Conservation (phyloP, 2,329 filamentous ascomycete species). For the Fusarium hainanense region DNA sequence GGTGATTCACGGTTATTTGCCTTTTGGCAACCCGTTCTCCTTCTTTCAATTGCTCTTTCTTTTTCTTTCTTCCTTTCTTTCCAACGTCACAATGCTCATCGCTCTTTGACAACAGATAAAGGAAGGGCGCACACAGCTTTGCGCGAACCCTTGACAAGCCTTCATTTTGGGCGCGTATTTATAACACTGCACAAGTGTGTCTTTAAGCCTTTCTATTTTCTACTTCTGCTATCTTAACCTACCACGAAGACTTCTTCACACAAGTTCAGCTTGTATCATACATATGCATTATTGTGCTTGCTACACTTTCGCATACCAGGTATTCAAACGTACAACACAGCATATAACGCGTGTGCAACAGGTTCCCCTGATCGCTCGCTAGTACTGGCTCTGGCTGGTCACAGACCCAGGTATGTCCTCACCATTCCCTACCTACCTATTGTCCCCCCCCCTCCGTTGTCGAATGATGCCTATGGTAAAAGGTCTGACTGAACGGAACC, state of each 20-base stretch:
- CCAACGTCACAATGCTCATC: not conserved
- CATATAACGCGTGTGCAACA: not conserved
- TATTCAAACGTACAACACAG: not conserved
- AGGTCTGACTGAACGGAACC: constrained; percentile 67
- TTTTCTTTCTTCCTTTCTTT: constrained; percentile 10
- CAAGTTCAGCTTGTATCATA: not conserved
- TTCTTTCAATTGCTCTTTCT: not conserved
- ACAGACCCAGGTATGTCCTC: constrained; percentile 31
- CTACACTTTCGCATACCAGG: not conserved
- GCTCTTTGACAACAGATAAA: not conserved
- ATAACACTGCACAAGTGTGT: not conserved
- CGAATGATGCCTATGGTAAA: constrained; percentile 72
- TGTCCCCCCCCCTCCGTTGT: constrained; percentile 13
- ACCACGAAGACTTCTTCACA: not conserved
- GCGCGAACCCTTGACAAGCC: not conserved
- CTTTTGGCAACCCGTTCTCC: constrained; percentile 36
- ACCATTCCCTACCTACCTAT: not conserved
- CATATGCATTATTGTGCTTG: not conserved
- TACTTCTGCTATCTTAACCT: not conserved
- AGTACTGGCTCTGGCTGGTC: not conserved
- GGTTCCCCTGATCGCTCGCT: not conserved
- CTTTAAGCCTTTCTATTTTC: not conserved
- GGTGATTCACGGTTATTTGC: not conserved
- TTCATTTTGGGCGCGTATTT: not conserved
- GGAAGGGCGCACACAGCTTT: not conserved